Evolutionary conservation across 306 rosid genomes (phyloP).

Genomic region (Crotalaria pallida): DNA sequence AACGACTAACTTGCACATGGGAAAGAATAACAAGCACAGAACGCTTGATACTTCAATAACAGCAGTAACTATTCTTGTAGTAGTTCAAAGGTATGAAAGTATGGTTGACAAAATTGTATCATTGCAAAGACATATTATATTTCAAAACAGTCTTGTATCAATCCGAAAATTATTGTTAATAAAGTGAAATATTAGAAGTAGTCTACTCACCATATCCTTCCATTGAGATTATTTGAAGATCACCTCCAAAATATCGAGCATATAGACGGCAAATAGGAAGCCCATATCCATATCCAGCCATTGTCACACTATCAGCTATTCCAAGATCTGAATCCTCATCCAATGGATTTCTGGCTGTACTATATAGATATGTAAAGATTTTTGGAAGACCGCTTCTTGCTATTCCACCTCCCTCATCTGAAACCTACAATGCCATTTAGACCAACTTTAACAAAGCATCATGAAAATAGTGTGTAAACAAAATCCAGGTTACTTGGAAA

Average conservation of each 20-base stretch:
- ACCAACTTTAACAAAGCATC: constrained; percentile 5
- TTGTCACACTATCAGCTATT: constrained; percentile 51
- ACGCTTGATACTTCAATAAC: not conserved
- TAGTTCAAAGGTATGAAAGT: not conserved
- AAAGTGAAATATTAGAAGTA: not conserved
- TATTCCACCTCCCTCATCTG: constrained; percentile 93
- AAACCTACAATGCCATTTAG: constrained; percentile 26
- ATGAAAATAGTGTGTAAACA: not conserved
- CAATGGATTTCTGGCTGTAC: constrained; percentile 78
- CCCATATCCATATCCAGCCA: constrained; percentile 96
- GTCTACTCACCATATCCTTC: constrained; percentile 80
- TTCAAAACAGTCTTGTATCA: not conserved
- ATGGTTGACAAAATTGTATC: not conserved
- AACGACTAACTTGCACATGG: not conserved
- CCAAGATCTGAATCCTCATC: constrained; percentile 66
- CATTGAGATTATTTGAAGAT: constrained; percentile 88
- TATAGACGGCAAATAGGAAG: constrained; percentile 82
- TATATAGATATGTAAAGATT: constrained; percentile 89
- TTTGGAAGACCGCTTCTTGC: constrained; percentile 72
- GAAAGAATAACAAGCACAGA: too few relatives aligned
- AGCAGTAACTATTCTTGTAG: not conserved
- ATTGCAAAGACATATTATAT: not conserved
- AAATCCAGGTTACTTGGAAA: not conserved
- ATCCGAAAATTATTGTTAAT: not conserved
- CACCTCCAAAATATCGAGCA: constrained; percentile 89